Conservation (phyloP, 306 rosid species). For the Begonia peltatifolia region DNA sequence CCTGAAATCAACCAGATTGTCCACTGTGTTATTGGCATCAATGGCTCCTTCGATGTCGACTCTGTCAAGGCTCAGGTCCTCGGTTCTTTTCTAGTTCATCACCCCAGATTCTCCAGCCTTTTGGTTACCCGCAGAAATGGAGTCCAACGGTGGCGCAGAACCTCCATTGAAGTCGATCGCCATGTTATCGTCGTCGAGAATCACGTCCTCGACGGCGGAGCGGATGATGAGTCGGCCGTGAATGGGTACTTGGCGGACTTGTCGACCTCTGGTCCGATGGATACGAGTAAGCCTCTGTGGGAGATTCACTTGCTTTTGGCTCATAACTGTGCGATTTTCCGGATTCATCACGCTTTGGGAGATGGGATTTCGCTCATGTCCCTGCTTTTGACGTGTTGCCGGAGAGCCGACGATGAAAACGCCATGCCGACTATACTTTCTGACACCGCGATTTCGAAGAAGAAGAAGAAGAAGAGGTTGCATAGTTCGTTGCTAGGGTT, state of each 20-base stretch:
- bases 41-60: constrained; percentile 29
- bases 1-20: constrained; percentile 45
- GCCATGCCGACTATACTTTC: constrained; percentile 21
- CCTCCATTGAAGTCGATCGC: constrained; percentile 30
- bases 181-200: constrained; percentile 27
- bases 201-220: constrained; percentile 1
- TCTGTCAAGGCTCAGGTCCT: constrained; percentile 18
- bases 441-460: constrained; percentile 1
- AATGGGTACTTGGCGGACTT: constrained; percentile 47
- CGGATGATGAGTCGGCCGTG: constrained; percentile 22
- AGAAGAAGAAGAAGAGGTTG: neutral
- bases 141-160: constrained; percentile 56
- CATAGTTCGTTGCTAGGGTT: constrained; percentile 13
- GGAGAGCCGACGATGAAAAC: constrained; percentile 22
- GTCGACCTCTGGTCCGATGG: constrained; percentile 29
- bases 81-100: constrained; percentile 28
- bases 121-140: constrained; percentile 46
- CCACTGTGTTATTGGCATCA: constrained; percentile 47
- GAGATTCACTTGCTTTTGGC: constrained; percentile 52
- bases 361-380: constrained; percentile 89
- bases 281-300: constrained; percentile 66
- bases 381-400: constrained; percentile 43
- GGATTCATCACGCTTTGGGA: constrained; percentile 69
- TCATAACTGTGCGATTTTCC: constrained; percentile 42
- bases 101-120: constrained; percentile 66